Evolutionary conservation across 2,329 filamentous ascomycete species (phyloP), one percentile per base, ranked within the genome.

Genomic region (Dactylonectria macrodidyma): DNA sequence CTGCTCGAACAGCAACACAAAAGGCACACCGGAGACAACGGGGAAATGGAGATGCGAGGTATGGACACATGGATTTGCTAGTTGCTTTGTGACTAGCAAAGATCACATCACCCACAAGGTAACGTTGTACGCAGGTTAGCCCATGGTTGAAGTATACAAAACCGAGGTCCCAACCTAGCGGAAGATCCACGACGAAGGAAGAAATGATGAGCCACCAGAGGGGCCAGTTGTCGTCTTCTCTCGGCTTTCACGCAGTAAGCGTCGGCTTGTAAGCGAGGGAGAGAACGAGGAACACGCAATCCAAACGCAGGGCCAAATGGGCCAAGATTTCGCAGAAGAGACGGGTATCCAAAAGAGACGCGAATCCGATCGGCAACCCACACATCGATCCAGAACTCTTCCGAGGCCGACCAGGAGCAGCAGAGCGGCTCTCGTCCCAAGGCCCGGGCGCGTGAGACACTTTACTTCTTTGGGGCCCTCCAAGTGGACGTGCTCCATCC

Each of bases 361-460:
- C 50, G 30, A 65, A 33, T 50, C 56, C 54, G 57, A 65, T 65
- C 57, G 51, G 51, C 57, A 47, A 41, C 24, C 46, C 57, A 41
- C 46, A 41, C 22, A 52, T 24, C 33, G 34, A 61, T 65, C 63
- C 51, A 57, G 63, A 61, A 66, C 58, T 57, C 44, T 44, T 34
- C 51, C 50, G 4, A 59, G 62, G 47, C 62, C 62, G 26, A 30
- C 26, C 26, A 30, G 26, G 26, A 30, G 26, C 26, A 30, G 26
- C 26, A 54, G 38, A 59, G 56, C 56, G 62, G 62, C 62, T 55
- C 55, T 59, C 47, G 22, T 50, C 48, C 56, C 50, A 60, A 65
- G 62, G 62, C 41, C 62, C 50, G 51, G 34, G 50, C 30, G 57
- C 51, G 22, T 52, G 50, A 65, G 62, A 56, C 57, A 65, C 62